These are phyloP conservation scores for Pelargonium australe DNA, from an alignment of 441 rosid species.

Conservation along the genomic window DNA sequence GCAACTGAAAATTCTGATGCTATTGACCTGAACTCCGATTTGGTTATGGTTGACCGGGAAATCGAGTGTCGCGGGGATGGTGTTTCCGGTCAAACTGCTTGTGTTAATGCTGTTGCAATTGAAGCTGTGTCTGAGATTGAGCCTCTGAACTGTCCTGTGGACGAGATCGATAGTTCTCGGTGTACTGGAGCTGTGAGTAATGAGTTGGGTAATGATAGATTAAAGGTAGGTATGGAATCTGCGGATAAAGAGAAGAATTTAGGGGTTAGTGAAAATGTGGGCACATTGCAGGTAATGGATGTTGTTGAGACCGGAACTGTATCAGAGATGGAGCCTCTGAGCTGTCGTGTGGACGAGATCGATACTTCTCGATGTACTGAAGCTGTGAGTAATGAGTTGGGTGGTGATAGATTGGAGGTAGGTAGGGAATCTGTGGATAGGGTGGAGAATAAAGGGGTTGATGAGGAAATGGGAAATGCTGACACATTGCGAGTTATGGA, in stretches of 20 bases:
- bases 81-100: slow-evolving; percentile 17
- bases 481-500: too few species aligned
- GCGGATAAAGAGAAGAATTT: too few species aligned
- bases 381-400: slow-evolving; percentile 9
- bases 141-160: slow-evolving; percentile 5
- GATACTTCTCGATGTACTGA: too few species aligned
- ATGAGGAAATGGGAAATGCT: not conserved
- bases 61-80: slow-evolving; percentile 14
- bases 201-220: too few species aligned
- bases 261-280: too few species aligned
- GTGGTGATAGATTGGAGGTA: slow-evolving; percentile 15
- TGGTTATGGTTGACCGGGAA: slow-evolving; percentile 23
- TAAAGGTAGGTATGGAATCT: too few species aligned
- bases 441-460: slow-evolving; percentile 21
- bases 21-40: slow-evolving; percentile 37
- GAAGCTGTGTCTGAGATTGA: slow-evolving; percentile 24
- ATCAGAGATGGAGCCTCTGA: too few species aligned
- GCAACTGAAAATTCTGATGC: slow-evolving; percentile 22
- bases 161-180: slow-evolving; percentile 6
- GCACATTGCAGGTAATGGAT: too few species aligned
- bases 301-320: too few species aligned
- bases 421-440: slow-evolving; percentile 24
- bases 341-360: too few species aligned
- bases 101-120: slow-evolving; percentile 29
- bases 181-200: slow-evolving; percentile 1